These are phyloP conservation scores for Tilletia indica DNA, from an alignment of 1,284 basidiomycete species.

Conservation along the genomic window DNA sequence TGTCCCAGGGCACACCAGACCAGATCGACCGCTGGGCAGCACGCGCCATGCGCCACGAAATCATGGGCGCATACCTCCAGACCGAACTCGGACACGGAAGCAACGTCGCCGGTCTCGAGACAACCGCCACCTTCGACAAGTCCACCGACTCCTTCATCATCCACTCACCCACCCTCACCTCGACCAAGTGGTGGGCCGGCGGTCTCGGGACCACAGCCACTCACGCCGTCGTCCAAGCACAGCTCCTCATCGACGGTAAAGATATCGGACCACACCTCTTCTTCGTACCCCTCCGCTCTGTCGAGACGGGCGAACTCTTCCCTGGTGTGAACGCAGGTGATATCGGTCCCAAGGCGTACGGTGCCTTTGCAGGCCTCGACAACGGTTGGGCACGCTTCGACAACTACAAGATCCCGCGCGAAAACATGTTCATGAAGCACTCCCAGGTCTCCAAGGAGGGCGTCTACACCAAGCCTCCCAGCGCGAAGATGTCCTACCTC, in stretches of 20 bases:
- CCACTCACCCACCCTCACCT: constrained; percentile 72
- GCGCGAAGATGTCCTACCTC: constrained; percentile 73
- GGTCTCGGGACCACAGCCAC: constrained; percentile 71
- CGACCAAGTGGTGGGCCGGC: constrained; percentile 78
- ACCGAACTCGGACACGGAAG: constrained; percentile 68
- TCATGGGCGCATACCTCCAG: constrained; percentile 54
- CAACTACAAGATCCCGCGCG: constrained; percentile 70
- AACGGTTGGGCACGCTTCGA: constrained; percentile 71
- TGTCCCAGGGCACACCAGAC: constrained; percentile 41
- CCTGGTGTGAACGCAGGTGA: constrained; percentile 72
- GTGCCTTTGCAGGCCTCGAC: constrained; percentile 64
- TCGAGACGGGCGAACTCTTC: constrained; percentile 65
- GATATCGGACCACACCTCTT: constrained; percentile 75
- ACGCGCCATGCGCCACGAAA: constrained; percentile 50
- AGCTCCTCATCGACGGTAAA: constrained; percentile 68
- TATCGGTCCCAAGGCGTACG: constrained; percentile 66
- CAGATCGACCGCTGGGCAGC: constrained; percentile 48
- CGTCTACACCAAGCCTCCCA: constrained; percentile 68
- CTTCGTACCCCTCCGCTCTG: constrained; percentile 59
- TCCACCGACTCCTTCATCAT: constrained; percentile 72
- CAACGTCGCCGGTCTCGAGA: constrained; percentile 63
- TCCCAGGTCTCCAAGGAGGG: constrained; percentile 70
- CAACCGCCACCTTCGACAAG: constrained; percentile 72
- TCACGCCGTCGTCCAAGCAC: constrained; percentile 75
- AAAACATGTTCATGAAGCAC: constrained; percentile 74